Evolutionary conservation across 495 filamentous ascomycete species (phyloP), one percentile per base, ranked within the genome.

Genomic region (Entonaema liquescens): DNA sequence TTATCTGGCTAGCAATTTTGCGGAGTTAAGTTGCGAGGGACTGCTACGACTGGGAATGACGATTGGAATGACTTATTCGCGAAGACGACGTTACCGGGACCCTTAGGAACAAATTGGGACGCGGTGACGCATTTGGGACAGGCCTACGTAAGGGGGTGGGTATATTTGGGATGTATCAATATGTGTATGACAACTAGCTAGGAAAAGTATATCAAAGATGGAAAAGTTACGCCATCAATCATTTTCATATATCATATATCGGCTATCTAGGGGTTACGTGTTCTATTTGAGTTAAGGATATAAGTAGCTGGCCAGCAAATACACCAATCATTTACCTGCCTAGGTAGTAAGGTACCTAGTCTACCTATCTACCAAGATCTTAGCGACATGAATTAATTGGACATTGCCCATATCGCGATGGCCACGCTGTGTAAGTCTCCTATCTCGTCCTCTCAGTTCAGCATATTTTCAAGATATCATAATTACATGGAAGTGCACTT

Each of bases 101-200:
- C 42, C 7, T 42, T 44, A 28, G 35, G 40, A 33, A 26, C 17
- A 47, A 36, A 38, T 5, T 29, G 31, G 35, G 36, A 6, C 26
- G 60, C 47, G 26, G 53, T 23, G 52, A 59, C 52, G 23, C 36
- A 44, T 53, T 53, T 47, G 59, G 35, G 47, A 17, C 36, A 13
- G 59, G 38, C 38, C 25, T 54, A 8, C 25, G 36, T 21, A 59
- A 36, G 40, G 52, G 49, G 59, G 23, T 31, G 59, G 35, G 56
- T 55, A 15, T 70, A 54, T 62, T 61, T 44, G 26, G 23, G 57
- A 54, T 70, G 71, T 73, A 73, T 70, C 42, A 59, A 58, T 73
- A 73, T 29, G 55, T 71, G 62, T 71, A 71, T 67, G 62, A 63
- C 55, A 66, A 58, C 53, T 25, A 44, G 35, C 31, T 62, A 56